Conservation (phyloP, 1,139 yeast genomes). For the Torulaspora globosa region DNA sequence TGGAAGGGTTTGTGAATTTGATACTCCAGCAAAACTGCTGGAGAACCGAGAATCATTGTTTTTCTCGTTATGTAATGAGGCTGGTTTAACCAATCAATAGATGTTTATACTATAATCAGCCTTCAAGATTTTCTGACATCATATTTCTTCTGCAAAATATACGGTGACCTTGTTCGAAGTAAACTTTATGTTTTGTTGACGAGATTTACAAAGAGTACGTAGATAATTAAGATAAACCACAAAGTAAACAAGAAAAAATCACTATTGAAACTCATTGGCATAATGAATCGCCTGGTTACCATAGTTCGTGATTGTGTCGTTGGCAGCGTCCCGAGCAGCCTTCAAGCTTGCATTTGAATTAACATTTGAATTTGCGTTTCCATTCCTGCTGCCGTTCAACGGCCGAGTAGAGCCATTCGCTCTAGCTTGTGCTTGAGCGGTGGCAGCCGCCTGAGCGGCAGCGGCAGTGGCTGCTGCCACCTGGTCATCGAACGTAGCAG, state of each 20-base stretch:
- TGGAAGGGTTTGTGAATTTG: conserved; percentile 86
- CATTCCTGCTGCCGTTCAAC: neutral
- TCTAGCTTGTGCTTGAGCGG: conserved; percentile 26
- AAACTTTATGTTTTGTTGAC: conserved; percentile 1
- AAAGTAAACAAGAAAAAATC: neutral
- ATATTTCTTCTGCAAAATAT: too few relatives aligned
- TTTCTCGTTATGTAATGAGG: conserved; percentile 68
- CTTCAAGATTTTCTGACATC: too few relatives aligned
- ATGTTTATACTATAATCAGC: neutral
- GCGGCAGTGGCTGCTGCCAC: conserved; percentile 39
- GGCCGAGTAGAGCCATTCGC: neutral
- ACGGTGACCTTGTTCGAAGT: neutral
- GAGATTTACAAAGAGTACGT: neutral
- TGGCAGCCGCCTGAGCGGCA: conserved; percentile 34
- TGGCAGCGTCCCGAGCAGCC: conserved; percentile 8
- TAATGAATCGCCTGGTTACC: conserved; percentile 37
- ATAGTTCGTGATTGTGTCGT: conserved; percentile 30
- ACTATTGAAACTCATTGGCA: conserved; percentile 34
- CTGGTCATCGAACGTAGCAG: conserved; percentile 37
- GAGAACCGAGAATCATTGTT: conserved; percentile 66
- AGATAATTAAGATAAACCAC: conserved; percentile 1
- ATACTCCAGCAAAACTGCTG: conserved; percentile 66
- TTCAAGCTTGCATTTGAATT: conserved; percentile 4
- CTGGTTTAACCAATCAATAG: conserved; percentile 24
- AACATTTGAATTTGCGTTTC: conserved; percentile 4